Base-by-base conservation (phyloP, 2,329 filamentous ascomycete species). In the Sphaceloma murrayae region DNA sequence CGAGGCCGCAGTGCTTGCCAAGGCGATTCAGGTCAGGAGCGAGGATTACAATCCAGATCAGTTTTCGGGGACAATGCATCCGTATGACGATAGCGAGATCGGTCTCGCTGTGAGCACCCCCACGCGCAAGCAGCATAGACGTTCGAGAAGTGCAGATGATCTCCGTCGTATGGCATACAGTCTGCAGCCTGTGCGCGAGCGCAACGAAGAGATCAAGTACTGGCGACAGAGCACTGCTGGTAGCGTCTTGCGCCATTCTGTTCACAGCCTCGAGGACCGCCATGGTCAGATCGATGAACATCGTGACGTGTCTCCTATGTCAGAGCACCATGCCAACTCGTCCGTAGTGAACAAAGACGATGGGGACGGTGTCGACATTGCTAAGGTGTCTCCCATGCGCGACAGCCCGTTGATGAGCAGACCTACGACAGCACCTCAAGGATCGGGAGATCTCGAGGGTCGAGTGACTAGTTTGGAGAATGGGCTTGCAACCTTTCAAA, bases 111-210 rank as follows among this genome's bases (percentile, higher is more conserved):
- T 52, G 14, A 51, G 39, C 9, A 48, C 31, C 14, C 49, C 43
- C 6, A 47, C 46, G 31, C 52, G 49, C 36, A 54, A 54, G 38
- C 34, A 52, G 5, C 57, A 59, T 46, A 53, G 60, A 45, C 56
- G 54, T 38, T 62, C 60, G 24, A 48, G 59, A 40, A 62, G 59
- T 45, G 54, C 56, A 3, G 58, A 56, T 31, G 59, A 61, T 46
- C 47, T 62, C 31, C 51, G 50, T 7, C 33, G 51, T 4, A 36
- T 50, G 16, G 45, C 46, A 21, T 22, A 46, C 11, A 45, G 51
- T 30, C 45, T 48, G 9, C 48, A 50, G 18, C 40, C 53, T n/a
- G 46, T 53, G 1, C 50, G 58, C 18, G 57, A 61, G 43, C 54
- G 57, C 40, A 60, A 54, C 39, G 55, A 58, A 18, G 61, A 63